A percentile compares a stretch with the other conserved stretches of the same genome.
Conservation (phyloP, 1,284 basidiomycete genomes). For the Ceratobasidium papillatum region DNA sequence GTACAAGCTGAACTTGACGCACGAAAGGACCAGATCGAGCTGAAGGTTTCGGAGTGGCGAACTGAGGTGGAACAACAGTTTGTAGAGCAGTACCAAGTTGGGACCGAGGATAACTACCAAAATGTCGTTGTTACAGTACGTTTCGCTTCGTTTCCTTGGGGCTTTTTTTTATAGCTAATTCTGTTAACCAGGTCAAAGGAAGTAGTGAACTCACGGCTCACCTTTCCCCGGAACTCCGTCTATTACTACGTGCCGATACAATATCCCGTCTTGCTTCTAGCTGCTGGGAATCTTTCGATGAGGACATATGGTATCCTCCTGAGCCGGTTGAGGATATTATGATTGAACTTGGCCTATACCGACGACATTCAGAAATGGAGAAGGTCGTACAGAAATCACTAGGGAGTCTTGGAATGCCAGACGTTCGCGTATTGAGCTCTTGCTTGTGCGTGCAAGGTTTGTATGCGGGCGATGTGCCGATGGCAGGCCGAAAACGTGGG, state of each 20-base stretch:
- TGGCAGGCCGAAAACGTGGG: neutral
- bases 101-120: neutral
- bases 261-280: neutral
- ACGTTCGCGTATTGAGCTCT: neutral
- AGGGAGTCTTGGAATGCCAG: neutral
- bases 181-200: constrained; percentile 17
- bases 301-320: neutral
- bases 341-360: neutral
- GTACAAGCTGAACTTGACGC: neutral
- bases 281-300: neutral
- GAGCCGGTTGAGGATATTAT: neutral
- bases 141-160: neutral
- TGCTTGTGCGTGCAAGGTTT: neutral
- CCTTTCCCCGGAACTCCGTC: neutral
- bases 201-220: neutral
- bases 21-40: neutral
- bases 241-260: constrained; percentile 29
- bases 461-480: constrained; percentile 1
- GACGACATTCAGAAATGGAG: neutral
- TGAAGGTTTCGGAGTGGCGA: constrained; percentile 12
- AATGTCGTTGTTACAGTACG: neutral
- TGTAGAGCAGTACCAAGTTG: neutral
- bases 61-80: neutral
- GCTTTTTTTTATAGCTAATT: neutral
- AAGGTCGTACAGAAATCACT: neutral